Evolutionary conservation across 1,139 yeast species (phyloP).

Genomic region (Eremothecium gossypii): DNA sequence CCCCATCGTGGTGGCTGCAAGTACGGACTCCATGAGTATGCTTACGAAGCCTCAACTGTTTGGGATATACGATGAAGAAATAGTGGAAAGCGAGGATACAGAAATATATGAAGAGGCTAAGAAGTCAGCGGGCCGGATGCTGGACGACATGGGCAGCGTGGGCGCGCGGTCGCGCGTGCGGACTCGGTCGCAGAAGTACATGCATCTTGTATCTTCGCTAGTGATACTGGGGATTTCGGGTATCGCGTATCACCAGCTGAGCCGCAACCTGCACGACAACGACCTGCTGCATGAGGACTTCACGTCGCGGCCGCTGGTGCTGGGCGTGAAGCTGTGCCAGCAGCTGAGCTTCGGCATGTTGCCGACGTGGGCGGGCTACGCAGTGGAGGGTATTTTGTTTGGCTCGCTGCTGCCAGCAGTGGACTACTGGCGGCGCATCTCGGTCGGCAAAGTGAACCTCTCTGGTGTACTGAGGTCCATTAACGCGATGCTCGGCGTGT

Average conservation of each 20-base stretch:
- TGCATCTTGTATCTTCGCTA: constrained; percentile 19
- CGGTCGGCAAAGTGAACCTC: constrained; percentile 28
- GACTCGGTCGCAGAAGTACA: constrained; percentile 7
- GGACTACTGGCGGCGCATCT: constrained; percentile 33
- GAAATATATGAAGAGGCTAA: constrained; percentile 21
- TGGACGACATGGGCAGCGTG: neutral
- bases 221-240: constrained; percentile 38
- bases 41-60: constrained; percentile 28
- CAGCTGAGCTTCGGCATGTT: constrained; percentile 17
- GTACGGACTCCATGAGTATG: constrained; percentile 21
- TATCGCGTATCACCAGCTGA: constrained; percentile 41
- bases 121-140: constrained; percentile 13
- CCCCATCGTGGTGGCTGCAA: constrained; percentile 5
- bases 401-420: constrained; percentile 56
- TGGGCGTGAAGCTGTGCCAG: constrained; percentile 24
- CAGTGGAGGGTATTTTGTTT: constrained; percentile 51
- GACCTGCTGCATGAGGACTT: constrained; percentile 34
- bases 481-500: constrained; percentile 73
- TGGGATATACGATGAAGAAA: constrained; percentile 28
- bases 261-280: constrained; percentile 42
- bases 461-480: constrained; percentile 46
- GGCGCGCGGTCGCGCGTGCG: constrained; percentile 1
- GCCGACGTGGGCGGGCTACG: constrained; percentile 33
- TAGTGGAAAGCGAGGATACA: constrained; percentile 25
- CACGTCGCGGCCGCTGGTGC: constrained; percentile 30